Base-by-base conservation (phyloP, 257 asterid species). In the Nicotiana sylvestris region DNA sequence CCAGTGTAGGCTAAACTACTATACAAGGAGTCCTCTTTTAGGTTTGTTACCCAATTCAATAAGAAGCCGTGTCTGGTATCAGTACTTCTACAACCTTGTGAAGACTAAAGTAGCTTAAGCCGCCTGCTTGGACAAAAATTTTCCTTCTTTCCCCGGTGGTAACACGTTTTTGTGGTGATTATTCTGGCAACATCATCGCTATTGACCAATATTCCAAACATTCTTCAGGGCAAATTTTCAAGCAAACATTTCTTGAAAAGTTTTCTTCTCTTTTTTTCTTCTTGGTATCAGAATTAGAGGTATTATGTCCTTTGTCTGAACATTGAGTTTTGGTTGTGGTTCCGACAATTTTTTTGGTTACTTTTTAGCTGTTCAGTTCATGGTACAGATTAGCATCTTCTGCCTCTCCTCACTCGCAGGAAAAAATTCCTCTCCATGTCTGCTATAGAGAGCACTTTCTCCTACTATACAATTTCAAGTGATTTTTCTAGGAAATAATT, bases 81-180 rank as follows among this genome's bases (percentile, higher is more conserved):
- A 25, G 27, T 6, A 3, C 27, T 74, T 74, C 62, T 27, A 49
- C 58, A 74, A 49, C 37, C 62, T 49, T 74, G 9, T 74, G 64
- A 74, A 74, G 43, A 74, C 56, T 37, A 69, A 68, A 69, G 33
- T 69, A 69, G 57, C 78, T 69, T 69, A 69, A 9, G 57, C 33
- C 5, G 5, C 33, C 57, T 9, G 78, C 78, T 69, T 39, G 5
- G 2, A 39, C 80, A 74, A 46, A 25, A 3, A 3, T 1, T 29
- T 74, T 51, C 62, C 62, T 74, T 49, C 21, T 74, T 13, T 51
- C 29, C 60, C 60, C 0, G 7, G 13, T 51, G 15, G 27, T 17
- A 46, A 46, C 25, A 49, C 8, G 78, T 15, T 74, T 66, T 27
- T 53, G 13, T 1, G 7, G 43, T 74, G 64, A 49, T 49, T 51